Evolutionary conservation across 2,329 filamentous ascomycete species (phyloP).

Genomic region (Colletotrichum falcatum): DNA sequence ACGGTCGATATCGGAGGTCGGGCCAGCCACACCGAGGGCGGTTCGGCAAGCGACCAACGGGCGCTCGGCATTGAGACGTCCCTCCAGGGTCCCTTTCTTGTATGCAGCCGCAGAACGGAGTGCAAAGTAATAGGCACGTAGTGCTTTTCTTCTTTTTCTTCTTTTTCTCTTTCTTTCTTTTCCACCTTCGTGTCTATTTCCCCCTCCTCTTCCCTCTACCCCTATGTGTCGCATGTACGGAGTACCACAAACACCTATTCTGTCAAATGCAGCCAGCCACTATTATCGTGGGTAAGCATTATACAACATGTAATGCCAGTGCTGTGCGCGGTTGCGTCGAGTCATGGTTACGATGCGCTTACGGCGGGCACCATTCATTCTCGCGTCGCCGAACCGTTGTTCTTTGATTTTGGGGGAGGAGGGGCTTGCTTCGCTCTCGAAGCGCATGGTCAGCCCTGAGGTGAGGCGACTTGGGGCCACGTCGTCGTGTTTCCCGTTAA

Average conservation of each 20-base stretch:
- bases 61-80: slow-evolving; percentile 11
- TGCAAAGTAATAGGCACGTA: too few species aligned
- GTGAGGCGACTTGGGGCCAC: neutral
- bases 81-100: neutral
- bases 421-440: neutral
- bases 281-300: neutral
- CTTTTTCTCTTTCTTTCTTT: too few species aligned
- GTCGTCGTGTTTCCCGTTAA: neutral
- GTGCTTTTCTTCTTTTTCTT: too few species aligned
- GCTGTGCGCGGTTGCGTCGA: slow-evolving; percentile 21
- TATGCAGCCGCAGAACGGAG: neutral
- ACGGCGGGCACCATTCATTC: neutral
- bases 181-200: too few species aligned
- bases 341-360: neutral
- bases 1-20: slow-evolving; percentile 41
- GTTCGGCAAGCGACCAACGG: slow-evolving; percentile 38
- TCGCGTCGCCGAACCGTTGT: neutral
- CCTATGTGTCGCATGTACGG: too few species aligned
- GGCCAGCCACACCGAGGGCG: slow-evolving; percentile 36
- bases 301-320: neutral
- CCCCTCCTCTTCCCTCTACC: too few species aligned
- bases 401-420: neutral
- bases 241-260: too few species aligned
- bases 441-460: neutral
- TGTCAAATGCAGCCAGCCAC: slow-evolving; percentile 10